Evolutionary conservation across 306 rosid genomes (phyloP).

Genomic region (Sechiopsis laciniata): DNA sequence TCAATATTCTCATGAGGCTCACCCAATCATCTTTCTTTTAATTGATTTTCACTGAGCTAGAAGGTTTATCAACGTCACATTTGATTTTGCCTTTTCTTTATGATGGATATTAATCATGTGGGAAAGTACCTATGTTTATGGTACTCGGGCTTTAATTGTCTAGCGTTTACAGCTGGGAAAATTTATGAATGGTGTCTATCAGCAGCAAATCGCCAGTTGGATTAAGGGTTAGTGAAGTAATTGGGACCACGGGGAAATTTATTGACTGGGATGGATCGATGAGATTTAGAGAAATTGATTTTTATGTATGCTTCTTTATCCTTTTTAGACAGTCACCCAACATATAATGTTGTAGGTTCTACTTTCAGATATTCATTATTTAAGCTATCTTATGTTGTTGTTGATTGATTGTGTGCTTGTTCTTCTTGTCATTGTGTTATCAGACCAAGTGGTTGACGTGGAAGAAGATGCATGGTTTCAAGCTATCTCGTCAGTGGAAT

Average conservation of each 20-base stretch:
- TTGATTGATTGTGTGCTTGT: not conserved
- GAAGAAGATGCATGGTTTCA: slow-evolving; percentile 68
- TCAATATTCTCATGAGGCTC: not conserved
- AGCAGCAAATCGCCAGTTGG: slow-evolving; percentile 16
- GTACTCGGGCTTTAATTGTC: slow-evolving; percentile 11
- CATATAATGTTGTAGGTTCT: not conserved
- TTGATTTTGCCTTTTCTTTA: no score
- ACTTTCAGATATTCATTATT: not conserved
- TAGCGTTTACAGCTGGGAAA: not conserved
- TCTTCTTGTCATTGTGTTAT: slow-evolving; percentile 1
- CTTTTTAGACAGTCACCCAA: not conserved
- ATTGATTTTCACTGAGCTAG: no score
- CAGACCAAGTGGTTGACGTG: slow-evolving; percentile 55
- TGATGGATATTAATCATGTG: slow-evolving; percentile 4
- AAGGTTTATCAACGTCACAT: no score
- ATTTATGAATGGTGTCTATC: slow-evolving; percentile 20
- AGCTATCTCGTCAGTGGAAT: slow-evolving; percentile 37
- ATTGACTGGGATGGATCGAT: slow-evolving; percentile 4
- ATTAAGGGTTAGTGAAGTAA: not conserved
- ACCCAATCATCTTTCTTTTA: not conserved
- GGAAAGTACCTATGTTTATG: slow-evolving; percentile 10
- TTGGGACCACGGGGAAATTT: slow-evolving; percentile 14
- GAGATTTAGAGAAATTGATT: not conserved
- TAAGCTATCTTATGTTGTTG: not conserved
- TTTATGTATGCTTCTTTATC: not conserved